Evolutionary conservation across 768 basidiomycete genomes (phyloP).

Genomic region (Rhizopogon vesiculosus): DNA sequence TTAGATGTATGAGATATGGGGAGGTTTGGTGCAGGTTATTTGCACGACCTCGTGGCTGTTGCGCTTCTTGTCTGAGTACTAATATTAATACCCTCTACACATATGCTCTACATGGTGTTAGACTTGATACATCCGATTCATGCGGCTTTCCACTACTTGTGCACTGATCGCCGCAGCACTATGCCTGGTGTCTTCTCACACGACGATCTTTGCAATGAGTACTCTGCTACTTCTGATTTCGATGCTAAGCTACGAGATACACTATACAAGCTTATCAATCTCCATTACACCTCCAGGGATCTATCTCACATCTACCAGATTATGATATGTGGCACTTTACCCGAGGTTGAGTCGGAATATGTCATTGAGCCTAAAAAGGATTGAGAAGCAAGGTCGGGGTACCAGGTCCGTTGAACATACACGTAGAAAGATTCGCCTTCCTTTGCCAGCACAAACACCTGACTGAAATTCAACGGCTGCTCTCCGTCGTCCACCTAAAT

Average conservation of each 20-base stretch:
- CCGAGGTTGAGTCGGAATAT: conserved; percentile 89
- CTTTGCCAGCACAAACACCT: conserved; percentile 87
- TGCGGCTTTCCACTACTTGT: not conserved
- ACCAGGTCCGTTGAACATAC: conserved; percentile 41
- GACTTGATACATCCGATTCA: not conserved
- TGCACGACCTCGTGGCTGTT: not conserved
- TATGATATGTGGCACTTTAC: conserved; percentile 8
- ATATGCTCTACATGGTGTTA: conserved; percentile 15
- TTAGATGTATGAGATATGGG: conserved; percentile 18
- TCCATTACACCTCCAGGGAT: conserved; percentile 11
- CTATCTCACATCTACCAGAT: conserved; percentile 1
- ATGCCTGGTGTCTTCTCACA: not conserved
- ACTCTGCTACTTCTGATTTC: not conserved
- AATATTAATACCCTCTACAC: conserved; percentile 27
- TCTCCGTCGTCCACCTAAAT: conserved; percentile 72
- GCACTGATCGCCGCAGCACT: too few relatives aligned
- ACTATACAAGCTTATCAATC: conserved; percentile 18
- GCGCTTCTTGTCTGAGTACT: conserved; percentile 9
- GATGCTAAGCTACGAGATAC: conserved; percentile 2
- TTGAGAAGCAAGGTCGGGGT: conserved; percentile 5
- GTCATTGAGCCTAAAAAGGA: conserved; percentile 65
- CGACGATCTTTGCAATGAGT: not conserved
- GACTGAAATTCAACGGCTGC: conserved; percentile 86
- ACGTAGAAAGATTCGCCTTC: conserved; percentile 78
- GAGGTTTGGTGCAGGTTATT: not conserved